phyloP scores from a whole-genome alignment of 208 protist species.

The Crithidia brevicula region DNA sequence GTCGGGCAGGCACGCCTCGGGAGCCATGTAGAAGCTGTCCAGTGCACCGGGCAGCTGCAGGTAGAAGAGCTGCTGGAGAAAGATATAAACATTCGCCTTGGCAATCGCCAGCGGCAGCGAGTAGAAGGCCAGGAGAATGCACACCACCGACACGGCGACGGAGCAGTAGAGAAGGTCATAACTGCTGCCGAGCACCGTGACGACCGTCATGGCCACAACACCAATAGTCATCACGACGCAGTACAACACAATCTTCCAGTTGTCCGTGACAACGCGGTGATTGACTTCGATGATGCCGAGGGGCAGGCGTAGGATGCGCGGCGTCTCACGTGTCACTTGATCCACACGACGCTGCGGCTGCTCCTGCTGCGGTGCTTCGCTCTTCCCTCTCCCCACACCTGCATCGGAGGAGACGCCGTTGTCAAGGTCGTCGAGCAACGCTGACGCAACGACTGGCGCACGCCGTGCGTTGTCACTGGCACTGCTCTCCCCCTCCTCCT shows the following conservation, averaged over 20 bases:
- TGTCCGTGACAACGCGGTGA: constrained; percentile 26
- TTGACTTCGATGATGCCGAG: constrained; percentile 37
- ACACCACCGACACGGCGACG: constrained; percentile 31
- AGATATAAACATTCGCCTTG: constrained; percentile 39
- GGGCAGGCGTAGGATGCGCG: constrained; percentile 12
- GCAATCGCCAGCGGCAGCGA: constrained; percentile 43
- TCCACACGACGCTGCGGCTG: constrained; percentile 7
- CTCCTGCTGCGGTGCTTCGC: too few relatives aligned
- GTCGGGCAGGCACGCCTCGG: constrained; percentile 42
- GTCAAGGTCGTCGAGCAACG: constrained; percentile 12
- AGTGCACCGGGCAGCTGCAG: constrained; percentile 58
- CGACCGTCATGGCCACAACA: constrained; percentile 39
- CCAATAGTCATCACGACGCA: constrained; percentile 38
- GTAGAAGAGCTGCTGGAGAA: constrained; percentile 43
- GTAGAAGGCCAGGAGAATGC: constrained; percentile 30
- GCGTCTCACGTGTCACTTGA: constrained; percentile 8
- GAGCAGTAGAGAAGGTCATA: constrained; percentile 39
- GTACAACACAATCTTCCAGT: constrained; percentile 38
- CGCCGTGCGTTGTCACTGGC: neutral
- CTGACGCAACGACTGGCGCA: neutral
- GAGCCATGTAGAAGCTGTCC: constrained; percentile 60
- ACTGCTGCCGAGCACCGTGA: constrained; percentile 38
- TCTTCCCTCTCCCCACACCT: too few relatives aligned
- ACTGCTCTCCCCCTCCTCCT: neutral
- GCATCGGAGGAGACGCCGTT: too few relatives aligned